These are phyloP conservation scores for Sporothrix mexicana DNA, from an alignment of 2,329 filamentous ascomycete genomes.

Conservation along the genomic window DNA sequence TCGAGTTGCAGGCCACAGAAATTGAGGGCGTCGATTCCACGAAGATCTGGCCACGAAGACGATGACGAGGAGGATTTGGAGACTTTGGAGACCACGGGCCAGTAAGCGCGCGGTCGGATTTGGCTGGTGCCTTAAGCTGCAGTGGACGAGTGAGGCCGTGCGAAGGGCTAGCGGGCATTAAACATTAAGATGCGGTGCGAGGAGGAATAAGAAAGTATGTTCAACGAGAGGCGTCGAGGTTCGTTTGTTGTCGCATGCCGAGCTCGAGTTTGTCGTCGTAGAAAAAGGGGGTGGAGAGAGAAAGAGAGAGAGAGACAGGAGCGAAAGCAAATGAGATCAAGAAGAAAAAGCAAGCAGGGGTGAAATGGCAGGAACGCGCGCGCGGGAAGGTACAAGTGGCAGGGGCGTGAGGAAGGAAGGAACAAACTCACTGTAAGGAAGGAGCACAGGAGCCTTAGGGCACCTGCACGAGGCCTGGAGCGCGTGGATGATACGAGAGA, in stretches of 20 bases:
- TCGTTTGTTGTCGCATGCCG: neutral
- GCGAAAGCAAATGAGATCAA: conserved; percentile 22
- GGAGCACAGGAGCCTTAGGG: neutral
- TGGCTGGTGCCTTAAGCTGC: conserved; percentile 19
- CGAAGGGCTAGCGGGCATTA: neutral
- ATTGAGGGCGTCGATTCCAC: conserved; percentile 2
- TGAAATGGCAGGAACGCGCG: conserved; percentile 1
- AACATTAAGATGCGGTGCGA: conserved; percentile 14
- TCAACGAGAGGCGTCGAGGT: conserved; percentile 1
- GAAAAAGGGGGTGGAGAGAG: conserved; percentile 27
- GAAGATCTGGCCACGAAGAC: conserved; percentile 10
- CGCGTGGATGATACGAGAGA: conserved; percentile 1
- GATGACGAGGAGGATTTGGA: conserved; percentile 22
- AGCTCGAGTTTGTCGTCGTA: conserved; percentile 2
- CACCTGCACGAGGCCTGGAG: neutral
- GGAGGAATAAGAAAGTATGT: neutral
- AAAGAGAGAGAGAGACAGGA: conserved; percentile 22
- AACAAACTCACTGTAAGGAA: neutral
- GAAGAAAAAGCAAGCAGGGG: conserved; percentile 21
- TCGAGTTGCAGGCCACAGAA: conserved; percentile 3
- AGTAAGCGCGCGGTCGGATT: neutral
- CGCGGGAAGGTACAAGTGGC: neutral
- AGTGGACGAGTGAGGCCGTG: neutral
- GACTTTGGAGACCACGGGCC: neutral
- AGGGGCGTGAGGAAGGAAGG: conserved; percentile 1